These are phyloP conservation scores for Stagonosporopsis cucurbitacearum DNA, from an alignment of 2,329 filamentous ascomycete genomes.

Conservation along the genomic window DNA sequence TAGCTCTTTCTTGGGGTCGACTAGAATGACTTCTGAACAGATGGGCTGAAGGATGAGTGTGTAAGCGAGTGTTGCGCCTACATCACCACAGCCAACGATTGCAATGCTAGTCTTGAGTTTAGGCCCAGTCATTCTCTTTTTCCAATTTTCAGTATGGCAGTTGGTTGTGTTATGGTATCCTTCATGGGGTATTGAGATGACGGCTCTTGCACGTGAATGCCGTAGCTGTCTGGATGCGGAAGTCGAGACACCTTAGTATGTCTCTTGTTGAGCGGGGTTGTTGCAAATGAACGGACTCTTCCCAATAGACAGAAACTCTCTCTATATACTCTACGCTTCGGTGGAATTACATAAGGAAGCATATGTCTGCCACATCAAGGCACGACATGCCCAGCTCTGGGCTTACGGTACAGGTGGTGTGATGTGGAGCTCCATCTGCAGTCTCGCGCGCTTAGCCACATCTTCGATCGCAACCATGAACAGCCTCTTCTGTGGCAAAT, in stretches of 20 bases:
- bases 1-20: constrained; percentile 57
- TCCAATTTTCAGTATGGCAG: neutral
- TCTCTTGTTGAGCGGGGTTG: neutral
- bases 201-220: constrained; percentile 2
- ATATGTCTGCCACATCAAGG: constrained; percentile 2
- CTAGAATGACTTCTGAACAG: constrained; percentile 59
- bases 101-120: constrained; percentile 53
- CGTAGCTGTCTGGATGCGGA: constrained; percentile 5
- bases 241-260: neutral
- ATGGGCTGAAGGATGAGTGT: constrained; percentile 60
- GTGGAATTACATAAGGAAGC: constrained; percentile 9
- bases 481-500: neutral
- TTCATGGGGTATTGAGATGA: neutral
- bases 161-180: neutral
- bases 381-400: constrained; percentile 27
- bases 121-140: constrained; percentile 31
- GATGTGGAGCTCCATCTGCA: constrained; percentile 19
- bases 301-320: neutral
- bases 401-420: constrained; percentile 27
- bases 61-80: constrained; percentile 60
- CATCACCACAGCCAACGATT: constrained; percentile 60
- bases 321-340: constrained; percentile 11
- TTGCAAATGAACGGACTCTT: neutral
- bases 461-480: neutral
- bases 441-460: constrained; percentile 14